These are phyloP conservation scores for Cephalotrichum gorgonifer DNA, from an alignment of 2,329 filamentous ascomycete species.

Conservation along the genomic window DNA sequence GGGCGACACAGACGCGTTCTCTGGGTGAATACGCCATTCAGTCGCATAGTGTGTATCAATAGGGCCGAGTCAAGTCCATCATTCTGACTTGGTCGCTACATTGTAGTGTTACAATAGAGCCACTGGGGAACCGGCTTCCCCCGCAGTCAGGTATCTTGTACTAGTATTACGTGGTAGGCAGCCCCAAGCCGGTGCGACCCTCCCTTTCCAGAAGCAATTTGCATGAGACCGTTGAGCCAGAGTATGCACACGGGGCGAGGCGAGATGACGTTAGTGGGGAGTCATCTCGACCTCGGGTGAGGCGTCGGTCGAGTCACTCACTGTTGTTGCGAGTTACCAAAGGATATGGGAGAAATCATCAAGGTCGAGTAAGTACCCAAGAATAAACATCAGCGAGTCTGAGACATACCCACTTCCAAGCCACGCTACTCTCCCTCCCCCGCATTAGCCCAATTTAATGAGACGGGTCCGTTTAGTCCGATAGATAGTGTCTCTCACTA, in stretches of 20 bases:
- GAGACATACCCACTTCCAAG: not conserved
- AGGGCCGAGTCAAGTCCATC: not conserved
- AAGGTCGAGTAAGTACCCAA: too few relatives aligned
- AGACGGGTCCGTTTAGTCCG: not conserved
- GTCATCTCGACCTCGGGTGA: not conserved
- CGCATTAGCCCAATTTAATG: not conserved
- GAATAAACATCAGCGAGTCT: not conserved
- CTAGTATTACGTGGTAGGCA: not conserved
- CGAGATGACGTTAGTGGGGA: constrained; percentile 5
- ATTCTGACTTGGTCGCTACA: not conserved
- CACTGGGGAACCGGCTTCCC: not conserved
- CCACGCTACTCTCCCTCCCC: not conserved
- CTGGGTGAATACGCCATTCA: too few relatives aligned
- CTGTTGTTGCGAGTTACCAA: too few relatives aligned
- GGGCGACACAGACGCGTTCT: too few relatives aligned
- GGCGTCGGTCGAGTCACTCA: too few relatives aligned
- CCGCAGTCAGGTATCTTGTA: too few relatives aligned
- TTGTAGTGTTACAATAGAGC: not conserved
- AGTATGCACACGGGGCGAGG: not conserved
- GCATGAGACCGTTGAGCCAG: not conserved
- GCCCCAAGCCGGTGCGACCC: not conserved
- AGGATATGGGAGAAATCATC: too few relatives aligned
- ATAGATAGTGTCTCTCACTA: too few relatives aligned
- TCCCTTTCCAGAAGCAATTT: constrained; percentile 5
- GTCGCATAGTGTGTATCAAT: not conserved